Evolutionary conservation across 352 stramenopile genomes (phyloP).

Genomic region (Phytophthora fragariae): DNA sequence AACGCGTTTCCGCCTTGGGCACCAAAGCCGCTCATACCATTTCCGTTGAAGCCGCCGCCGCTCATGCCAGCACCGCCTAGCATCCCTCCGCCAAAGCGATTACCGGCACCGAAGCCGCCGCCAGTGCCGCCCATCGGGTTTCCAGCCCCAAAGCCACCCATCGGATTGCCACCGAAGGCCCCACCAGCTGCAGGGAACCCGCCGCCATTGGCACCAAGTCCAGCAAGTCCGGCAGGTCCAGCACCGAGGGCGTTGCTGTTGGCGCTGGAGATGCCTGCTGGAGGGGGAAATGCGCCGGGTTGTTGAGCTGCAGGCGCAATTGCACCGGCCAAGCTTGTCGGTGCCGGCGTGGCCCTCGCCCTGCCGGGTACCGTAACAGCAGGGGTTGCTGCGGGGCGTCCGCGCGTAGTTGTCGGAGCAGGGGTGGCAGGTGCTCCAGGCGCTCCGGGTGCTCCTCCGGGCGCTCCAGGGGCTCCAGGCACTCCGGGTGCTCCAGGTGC

Average conservation of each 20-base stretch:
- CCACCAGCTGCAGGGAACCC: neutral
- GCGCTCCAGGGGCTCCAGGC: no score
- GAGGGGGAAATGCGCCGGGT: neutral
- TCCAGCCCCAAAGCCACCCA: no score
- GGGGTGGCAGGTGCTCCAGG: no score
- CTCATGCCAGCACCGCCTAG: slow-evolving; percentile 3
- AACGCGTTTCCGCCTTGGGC: slow-evolving; percentile 16
- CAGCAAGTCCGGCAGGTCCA: no score
- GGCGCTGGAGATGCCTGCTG: neutral
- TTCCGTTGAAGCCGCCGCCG: slow-evolving; percentile 6
- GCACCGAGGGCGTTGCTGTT: neutral
- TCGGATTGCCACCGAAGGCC: neutral
- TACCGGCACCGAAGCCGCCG: slow-evolving; percentile 20
- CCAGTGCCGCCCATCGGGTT: neutral
- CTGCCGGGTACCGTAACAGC: no score
- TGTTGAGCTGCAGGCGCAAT: slow-evolving; percentile 13
- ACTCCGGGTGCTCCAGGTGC: no score
- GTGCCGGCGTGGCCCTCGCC: no score
- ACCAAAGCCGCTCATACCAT: slow-evolving; percentile 11
- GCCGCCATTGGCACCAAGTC: no score
- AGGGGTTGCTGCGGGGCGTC: no score
- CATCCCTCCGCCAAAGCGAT: slow-evolving; percentile 8
- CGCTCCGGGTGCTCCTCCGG: no score
- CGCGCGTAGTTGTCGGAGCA: no score
- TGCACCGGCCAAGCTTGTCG: neutral